A percentile compares a stretch with the other conserved stretches of the same genome.
phyloP scores from a whole-genome alignment of 495 filamentous ascomycete species.

The Aspergillus heteromorphus region DNA sequence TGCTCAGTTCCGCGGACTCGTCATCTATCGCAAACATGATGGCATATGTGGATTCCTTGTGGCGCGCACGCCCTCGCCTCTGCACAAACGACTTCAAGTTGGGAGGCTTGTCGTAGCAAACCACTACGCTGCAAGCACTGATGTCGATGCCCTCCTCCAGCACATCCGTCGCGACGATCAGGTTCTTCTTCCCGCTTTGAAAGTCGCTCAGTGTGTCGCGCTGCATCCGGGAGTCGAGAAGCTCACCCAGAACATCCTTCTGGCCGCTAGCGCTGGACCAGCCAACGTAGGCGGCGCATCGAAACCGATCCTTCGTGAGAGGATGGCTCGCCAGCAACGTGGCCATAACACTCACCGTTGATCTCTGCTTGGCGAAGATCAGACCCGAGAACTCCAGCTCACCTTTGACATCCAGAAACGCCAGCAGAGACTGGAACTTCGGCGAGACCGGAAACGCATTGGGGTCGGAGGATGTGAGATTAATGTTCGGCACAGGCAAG shows the following conservation, averaged over 20 bases:
- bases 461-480: conserved; percentile 16
- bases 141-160: conserved; percentile 93
- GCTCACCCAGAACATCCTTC: conserved; percentile 54
- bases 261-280: conserved; percentile 47
- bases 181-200: conserved; percentile 60
- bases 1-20: conserved; percentile 27
- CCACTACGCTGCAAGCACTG: conserved; percentile 74
- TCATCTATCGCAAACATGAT: conserved; percentile 52
- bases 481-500: conserved; percentile 29
- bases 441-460: conserved; percentile 32
- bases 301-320: conserved; percentile 49
- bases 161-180: conserved; percentile 79
- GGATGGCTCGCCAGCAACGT: conserved; percentile 61
- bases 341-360: conserved; percentile 61
- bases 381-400: conserved; percentile 56
- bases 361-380: conserved; percentile 72
- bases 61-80: conserved; percentile 76
- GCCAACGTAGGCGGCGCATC: conserved; percentile 63
- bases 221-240: conserved; percentile 52
- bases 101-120: conserved; percentile 74
- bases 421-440: conserved; percentile 52
- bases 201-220: conserved; percentile 62
- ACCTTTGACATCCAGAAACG: conserved; percentile 43
- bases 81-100: conserved; percentile 88
- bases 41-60: conserved; percentile 62